Evolutionary conservation across 176 grass and related monocot genomes (phyloP).

Genomic region (Lolium perenne): DNA sequence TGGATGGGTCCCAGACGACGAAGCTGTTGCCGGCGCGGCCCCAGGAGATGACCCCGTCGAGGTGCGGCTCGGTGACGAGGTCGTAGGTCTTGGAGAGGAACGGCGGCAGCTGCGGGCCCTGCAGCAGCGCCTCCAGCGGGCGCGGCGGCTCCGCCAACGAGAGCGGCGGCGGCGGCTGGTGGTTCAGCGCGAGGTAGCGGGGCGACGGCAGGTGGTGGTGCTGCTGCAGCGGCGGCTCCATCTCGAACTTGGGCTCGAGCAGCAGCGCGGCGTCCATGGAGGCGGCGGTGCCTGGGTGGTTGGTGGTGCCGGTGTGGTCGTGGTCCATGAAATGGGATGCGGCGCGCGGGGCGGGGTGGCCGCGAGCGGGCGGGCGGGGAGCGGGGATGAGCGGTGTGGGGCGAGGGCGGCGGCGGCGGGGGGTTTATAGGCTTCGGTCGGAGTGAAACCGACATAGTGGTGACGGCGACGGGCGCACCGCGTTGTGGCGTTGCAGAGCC

Average conservation of each 20-base stretch:
- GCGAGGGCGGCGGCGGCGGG: not conserved
- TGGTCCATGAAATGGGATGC: slow-evolving; percentile 37
- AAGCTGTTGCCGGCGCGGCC: slow-evolving; percentile 76
- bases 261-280: slow-evolving; percentile 37
- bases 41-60: slow-evolving; percentile 89
- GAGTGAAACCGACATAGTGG: slow-evolving; percentile 58
- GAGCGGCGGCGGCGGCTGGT: slow-evolving; percentile 39
- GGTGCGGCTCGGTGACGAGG: slow-evolving; percentile 67
- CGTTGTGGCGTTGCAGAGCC: slow-evolving; percentile 7
- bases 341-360: not conserved
- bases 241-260: slow-evolving; percentile 55
- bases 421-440: slow-evolving; percentile 65
- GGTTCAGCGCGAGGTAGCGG: slow-evolving; percentile 13
- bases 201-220: not conserved
- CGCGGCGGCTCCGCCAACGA: slow-evolving; percentile 34
- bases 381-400: slow-evolving; percentile 10
- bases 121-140: slow-evolving; percentile 81
- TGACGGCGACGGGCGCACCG: slow-evolving; percentile 32
- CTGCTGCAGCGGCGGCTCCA: slow-evolving; percentile 35
- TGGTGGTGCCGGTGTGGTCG: slow-evolving; percentile 1
- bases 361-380: not conserved
- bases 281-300: not conserved
- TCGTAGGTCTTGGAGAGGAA: slow-evolving; percentile 97
- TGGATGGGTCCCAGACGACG: slow-evolving; percentile 78
- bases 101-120: slow-evolving; percentile 61